A percentile compares a stretch with the other conserved stretches of the same genome.
These are phyloP conservation scores for Circinella umbellata DNA, from an alignment of 371 early-diverging fungal genomes.

Conservation along the genomic window DNA sequence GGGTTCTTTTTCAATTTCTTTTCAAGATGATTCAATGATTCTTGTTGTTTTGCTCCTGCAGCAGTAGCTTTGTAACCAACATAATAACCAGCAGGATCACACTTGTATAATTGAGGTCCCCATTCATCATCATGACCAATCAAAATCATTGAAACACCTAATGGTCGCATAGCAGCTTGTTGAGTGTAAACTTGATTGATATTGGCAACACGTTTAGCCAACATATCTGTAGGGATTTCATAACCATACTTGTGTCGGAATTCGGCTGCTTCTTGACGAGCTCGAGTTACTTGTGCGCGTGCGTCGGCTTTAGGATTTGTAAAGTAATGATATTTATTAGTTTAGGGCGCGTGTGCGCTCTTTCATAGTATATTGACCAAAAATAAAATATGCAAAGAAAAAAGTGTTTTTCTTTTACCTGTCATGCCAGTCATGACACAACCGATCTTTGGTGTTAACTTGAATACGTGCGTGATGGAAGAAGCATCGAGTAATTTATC, in stretches of 20 bases:
- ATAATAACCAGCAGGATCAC: conserved; percentile 98
- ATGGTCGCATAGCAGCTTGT: conserved; percentile 98
- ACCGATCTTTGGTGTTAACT: conserved; percentile 92
- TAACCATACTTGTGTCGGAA: conserved; percentile 98
- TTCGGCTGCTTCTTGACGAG: conserved; percentile 96
- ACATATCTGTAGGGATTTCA: conserved; percentile 95
- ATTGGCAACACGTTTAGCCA: conserved; percentile 97
- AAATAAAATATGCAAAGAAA: too few relatives aligned
- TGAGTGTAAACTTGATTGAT: conserved; percentile 99
- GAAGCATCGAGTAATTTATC: conserved; percentile 97
- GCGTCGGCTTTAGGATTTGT: conserved; percentile 78
- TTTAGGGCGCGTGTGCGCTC: background rate
- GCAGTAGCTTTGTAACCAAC: conserved; percentile 96
- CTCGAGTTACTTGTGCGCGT: conserved; percentile 89
- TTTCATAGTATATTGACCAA: too few relatives aligned
- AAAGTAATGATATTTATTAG: background rate
- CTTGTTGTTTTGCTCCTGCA: conserved; percentile 98
- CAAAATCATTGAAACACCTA: conserved; percentile 97
- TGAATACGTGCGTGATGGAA: conserved; percentile 92
- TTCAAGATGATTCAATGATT: conserved; percentile 94
- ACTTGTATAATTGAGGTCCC: conserved; percentile 96
- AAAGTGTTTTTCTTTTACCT: conserved; percentile 43
- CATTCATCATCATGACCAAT: conserved; percentile 95
- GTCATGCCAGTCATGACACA: conserved; percentile 98
- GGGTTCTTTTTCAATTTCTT: conserved; percentile 96